Conservation (phyloP, 129 eudicot species). For the Flaveria sonorensis region DNA sequence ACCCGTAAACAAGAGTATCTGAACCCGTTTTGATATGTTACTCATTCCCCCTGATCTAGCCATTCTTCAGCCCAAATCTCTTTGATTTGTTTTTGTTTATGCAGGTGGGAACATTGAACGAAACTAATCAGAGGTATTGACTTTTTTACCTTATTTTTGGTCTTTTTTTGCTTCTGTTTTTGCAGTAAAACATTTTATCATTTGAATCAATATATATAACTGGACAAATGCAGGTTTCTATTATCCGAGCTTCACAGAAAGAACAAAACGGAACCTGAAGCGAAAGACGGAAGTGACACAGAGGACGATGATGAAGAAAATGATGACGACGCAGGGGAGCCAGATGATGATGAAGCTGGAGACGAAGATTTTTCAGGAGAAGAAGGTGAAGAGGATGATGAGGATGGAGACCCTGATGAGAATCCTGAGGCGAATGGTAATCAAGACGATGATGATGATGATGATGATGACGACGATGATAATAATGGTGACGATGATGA, state of each 20-base stretch:
- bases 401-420: constrained; percentile 61
- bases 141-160: not conserved
- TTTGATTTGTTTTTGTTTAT: constrained; percentile 13
- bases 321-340: constrained; percentile 58
- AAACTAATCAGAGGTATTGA: constrained; percentile 47
- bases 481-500: constrained; percentile 54
- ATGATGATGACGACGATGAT: constrained; percentile 44
- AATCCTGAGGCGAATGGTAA: constrained; percentile 67
- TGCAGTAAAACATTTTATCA: not conserved
- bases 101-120: constrained; percentile 47
- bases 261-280: constrained; percentile 56
- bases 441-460: constrained; percentile 63
- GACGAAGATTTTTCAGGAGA: constrained; percentile 89
- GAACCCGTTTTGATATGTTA: not conserved
- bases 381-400: constrained; percentile 68
- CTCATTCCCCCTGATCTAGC: not conserved
- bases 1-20: not conserved
- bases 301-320: constrained; percentile 62
- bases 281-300: constrained; percentile 72
- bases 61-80: not conserved
- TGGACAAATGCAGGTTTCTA: constrained; percentile 51
- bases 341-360: constrained; percentile 68
- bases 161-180: not conserved
- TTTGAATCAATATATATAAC: not conserved
- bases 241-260: constrained; percentile 50